phyloP scores from a whole-genome alignment of 1,139 yeast genomes.

The Blastobotrys persicus region DNA sequence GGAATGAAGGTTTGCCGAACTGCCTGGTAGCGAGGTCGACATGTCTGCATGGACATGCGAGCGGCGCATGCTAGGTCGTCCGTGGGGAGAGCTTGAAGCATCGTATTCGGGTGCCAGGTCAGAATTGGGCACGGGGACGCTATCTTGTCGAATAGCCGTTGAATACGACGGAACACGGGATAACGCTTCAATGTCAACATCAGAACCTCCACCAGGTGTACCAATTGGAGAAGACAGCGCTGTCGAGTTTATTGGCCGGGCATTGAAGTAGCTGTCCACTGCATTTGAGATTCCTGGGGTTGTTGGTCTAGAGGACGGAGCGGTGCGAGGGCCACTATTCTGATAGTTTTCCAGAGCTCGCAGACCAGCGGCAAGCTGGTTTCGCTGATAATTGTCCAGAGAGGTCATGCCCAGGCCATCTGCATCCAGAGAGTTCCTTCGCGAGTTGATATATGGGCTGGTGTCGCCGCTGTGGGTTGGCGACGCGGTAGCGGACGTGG shows the following conservation, averaged over 20 bases:
- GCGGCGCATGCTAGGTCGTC: constrained; percentile 2
- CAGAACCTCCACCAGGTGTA: constrained; percentile 25
- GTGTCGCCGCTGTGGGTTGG: constrained; percentile 53
- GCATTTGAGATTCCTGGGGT: constrained; percentile 24
- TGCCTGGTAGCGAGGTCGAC: constrained; percentile 19
- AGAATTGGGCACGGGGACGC: constrained; percentile 21
- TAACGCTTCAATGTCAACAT: constrained; percentile 47
- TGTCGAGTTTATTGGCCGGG: not conserved
- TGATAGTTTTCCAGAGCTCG: constrained; percentile 32
- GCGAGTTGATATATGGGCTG: constrained; percentile 31
- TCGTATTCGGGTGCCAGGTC: constrained; percentile 36
- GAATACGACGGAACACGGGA: constrained; percentile 80
- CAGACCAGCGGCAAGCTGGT: constrained; percentile 34
- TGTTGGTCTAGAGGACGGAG: constrained; percentile 29
- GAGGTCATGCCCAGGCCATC: constrained; percentile 29
- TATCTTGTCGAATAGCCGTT: constrained; percentile 50
- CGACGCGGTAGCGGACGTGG: constrained; percentile 53
- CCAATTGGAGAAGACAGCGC: constrained; percentile 10
- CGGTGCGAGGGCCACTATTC: constrained; percentile 14
- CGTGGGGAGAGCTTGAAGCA: constrained; percentile 11
- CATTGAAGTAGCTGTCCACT: not conserved
- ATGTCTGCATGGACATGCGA: constrained; percentile 1
- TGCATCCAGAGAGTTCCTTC: constrained; percentile 34
- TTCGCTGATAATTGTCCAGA: constrained; percentile 31
- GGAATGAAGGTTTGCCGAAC: constrained; percentile 13